phyloP scores from a whole-genome alignment of 352 stramenopile genomes.

The Plasmopara halstedii region DNA sequence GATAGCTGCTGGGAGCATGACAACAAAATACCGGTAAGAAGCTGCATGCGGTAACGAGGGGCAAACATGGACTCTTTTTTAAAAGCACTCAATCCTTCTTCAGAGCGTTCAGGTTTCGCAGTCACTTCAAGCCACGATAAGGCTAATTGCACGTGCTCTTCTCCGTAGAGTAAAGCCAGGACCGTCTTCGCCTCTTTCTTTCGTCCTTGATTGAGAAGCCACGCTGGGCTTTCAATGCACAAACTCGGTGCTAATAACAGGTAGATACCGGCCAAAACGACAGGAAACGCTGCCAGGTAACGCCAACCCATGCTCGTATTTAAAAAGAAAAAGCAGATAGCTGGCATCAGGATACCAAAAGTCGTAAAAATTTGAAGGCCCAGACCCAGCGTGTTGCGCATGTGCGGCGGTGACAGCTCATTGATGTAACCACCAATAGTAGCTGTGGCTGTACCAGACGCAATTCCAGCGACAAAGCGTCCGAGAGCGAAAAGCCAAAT shows the following conservation, averaged over 20 bases:
- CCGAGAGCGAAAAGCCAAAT: neutral
- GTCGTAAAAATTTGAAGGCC: constrained; percentile 37
- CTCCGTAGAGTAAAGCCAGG: constrained; percentile 25
- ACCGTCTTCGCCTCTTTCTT: constrained; percentile 15
- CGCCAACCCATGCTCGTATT: constrained; percentile 19
- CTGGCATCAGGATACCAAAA: constrained; percentile 23
- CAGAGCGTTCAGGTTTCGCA: neutral
- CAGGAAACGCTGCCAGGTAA: constrained; percentile 15
- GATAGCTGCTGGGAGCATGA: constrained; percentile 22
- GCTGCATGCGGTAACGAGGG: constrained; percentile 29
- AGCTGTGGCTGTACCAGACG: neutral
- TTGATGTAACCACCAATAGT: neutral
- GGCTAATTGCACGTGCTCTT: constrained; percentile 21
- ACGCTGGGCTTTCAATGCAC: constrained; percentile 22
- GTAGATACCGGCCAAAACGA: constrained; percentile 9
- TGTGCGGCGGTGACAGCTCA: constrained; percentile 13
- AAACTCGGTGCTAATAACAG: constrained; percentile 10
- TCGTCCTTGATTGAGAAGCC: constrained; percentile 36
- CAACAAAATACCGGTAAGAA: constrained; percentile 42
- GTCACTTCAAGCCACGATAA: constrained; percentile 24
- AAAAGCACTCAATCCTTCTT: constrained; percentile 8
- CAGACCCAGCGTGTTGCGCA: constrained; percentile 30
- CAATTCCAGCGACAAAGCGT: neutral
- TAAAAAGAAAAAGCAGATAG: constrained; percentile 17
- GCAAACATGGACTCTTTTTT: constrained; percentile 32